Evolutionary conservation across 2,329 filamentous ascomycete genomes (phyloP), one percentile per base, ranked within the genome.

Genomic region (Dothidotthia symphoricarpi): DNA sequence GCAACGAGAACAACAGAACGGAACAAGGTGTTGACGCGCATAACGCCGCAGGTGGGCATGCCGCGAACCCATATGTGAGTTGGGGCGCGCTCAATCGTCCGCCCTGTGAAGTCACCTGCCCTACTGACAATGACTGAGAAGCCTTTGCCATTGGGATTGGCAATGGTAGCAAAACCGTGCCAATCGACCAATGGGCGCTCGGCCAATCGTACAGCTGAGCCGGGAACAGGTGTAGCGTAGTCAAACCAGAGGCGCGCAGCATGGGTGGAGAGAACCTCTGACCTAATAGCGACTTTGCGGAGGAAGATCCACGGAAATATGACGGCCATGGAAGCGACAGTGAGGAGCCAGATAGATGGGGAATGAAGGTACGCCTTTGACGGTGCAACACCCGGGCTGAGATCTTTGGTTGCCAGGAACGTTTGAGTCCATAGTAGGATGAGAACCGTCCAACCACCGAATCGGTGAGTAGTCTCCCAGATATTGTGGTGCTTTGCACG

Each of bases 271-370:
- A 93, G 78, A 3, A 77, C 72, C 61, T 90, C 83, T 8, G 83
- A 74, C 15, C 77, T 69, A 37, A 91, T 83, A 7, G 72, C 66
- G 17, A 88, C 80, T 51, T 80, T 83, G 39, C 85, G 80, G 13
- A 93, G 78, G 45, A 80, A 76, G 2, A 85, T 59, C 86, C 88
- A 94, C 0, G 88, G 85, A 38, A 85, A 82, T 31, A 85, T 73
- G 52, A 91, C 78, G 50, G 83, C 80, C 31, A 75, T 61, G 1
- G 86, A 87, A 31, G 82, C 80, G 25, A 80, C 62, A 17, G 80
- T 57, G 13, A 93, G 71, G 49, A 88, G 77, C 84, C 86, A 93
- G 59, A 91, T 77, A 1, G 53, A 46, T 6, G 59, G 51, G 10
- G 57, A 54, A n/a, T 35, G 41, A 7, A 57, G 34, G 28, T 55